Evolutionary conservation across 495 filamentous ascomycete species (phyloP), one percentile per base, ranked within the genome.

Genomic region (Penicillium coprophilum): DNA sequence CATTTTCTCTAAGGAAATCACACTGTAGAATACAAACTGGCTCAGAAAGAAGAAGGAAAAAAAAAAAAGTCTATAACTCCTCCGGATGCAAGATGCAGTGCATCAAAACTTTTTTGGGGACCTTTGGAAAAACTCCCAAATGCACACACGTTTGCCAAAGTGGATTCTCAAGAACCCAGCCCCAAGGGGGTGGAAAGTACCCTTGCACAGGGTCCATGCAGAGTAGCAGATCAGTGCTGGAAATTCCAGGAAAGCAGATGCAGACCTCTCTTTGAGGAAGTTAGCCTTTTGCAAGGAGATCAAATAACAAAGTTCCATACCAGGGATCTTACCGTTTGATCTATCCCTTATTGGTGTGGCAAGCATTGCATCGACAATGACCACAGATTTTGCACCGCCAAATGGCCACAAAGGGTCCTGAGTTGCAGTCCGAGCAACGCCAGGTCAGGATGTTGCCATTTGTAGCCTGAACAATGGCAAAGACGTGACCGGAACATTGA

Each of bases 341-440:
- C 49, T 69, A 78, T 44, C 61, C 65, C 63, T 79, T 79, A 47
- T 71, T 62, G 50, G 67, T 73, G 69, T 77, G 72, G 69, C 76
- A 79, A 40, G 64, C 48, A 57, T 77, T 73, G 63, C 76, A 79
- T 15, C 76, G 76, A 63, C 66, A 77, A 49, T 77, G 69, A 39
- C 67, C 66, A 66, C 77, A 80, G 59, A 74, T 70, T 67, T 80
- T 78, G 68, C 77, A 80, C 32, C 69, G 77, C 74, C 74, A 80
- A 57, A 80, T 77, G 13, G 77, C 77, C 50, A 72, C 67, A 53
- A 74, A 80, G 45, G 75, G 75, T n/a, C 77, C 77, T 41, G 74
- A 74, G 58, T 76, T 77, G 66, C 77, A 80, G 64, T 78, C 76
- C 4, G 73, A 77, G 59, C 77, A 80, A 12, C 71, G 73, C 73